phyloP scores from a whole-genome alignment of 768 basidiomycete species.

The Hygrocybe punicea region DNA sequence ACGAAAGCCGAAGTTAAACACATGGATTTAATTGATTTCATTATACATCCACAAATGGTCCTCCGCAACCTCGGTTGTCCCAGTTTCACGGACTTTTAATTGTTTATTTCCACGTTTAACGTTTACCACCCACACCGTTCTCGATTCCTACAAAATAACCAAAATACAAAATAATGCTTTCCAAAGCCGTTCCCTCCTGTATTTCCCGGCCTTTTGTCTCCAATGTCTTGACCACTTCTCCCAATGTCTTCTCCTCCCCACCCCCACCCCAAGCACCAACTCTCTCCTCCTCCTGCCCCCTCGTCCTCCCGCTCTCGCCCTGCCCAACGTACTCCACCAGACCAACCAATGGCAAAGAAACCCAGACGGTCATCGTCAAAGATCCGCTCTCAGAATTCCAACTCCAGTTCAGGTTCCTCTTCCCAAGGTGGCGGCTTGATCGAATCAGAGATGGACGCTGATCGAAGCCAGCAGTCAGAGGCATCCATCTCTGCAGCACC shows the following conservation, averaged over 20 bases:
- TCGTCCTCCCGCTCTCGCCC: neutral
- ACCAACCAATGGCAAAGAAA: neutral
- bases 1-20: no score
- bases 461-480: conserved; percentile 42
- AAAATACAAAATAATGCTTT: no score
- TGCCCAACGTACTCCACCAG: neutral
- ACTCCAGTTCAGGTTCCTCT: conserved; percentile 42
- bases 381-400: conserved; percentile 14
- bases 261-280: neutral
- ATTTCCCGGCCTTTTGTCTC: neutral
- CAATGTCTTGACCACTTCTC: neutral
- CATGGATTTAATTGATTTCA: no score
- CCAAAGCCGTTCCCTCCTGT: no score
- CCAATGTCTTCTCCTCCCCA: neutral
- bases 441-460: conserved; percentile 55
- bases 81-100: no score
- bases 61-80: no score
- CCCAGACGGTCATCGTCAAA: conserved; percentile 29
- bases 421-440: conserved; percentile 56
- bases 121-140: no score
- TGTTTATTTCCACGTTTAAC: no score
- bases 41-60: no score
- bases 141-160: no score
- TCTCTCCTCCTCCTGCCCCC: neutral
- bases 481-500: conserved; percentile 33